A percentile compares a stretch with the other conserved stretches of the same genome.
phyloP scores from a whole-genome alignment of 1,284 basidiomycete genomes.

The Trichosporon faecale region DNA sequence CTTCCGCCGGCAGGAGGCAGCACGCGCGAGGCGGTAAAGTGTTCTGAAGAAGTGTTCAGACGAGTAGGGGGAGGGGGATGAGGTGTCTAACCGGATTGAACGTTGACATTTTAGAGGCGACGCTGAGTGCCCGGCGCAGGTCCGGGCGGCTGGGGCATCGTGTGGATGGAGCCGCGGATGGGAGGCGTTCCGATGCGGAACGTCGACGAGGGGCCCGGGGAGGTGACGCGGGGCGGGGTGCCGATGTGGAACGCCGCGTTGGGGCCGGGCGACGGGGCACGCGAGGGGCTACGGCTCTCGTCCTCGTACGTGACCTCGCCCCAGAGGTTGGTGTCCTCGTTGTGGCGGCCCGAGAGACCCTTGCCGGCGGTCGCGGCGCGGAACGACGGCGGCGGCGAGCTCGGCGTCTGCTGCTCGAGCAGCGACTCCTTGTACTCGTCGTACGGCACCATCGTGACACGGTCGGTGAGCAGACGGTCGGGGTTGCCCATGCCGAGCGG shows the following conservation, averaged over 20 bases:
- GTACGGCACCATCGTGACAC: slow-evolving; percentile 71
- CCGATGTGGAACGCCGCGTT: slow-evolving; percentile 11
- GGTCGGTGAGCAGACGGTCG: slow-evolving; percentile 55
- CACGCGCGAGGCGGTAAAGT: neutral
- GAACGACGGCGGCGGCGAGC: slow-evolving; percentile 47
- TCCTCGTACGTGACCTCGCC: slow-evolving; percentile 33
- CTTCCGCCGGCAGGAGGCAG: neutral
- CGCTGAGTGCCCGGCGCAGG: slow-evolving; percentile 9
- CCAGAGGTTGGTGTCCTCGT: slow-evolving; percentile 45
- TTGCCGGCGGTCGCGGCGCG: slow-evolving; percentile 37
- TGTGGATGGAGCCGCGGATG: slow-evolving; percentile 4
- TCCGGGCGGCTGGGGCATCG: neutral
- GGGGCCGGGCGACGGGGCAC: slow-evolving; percentile 21
- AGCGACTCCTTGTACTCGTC: slow-evolving; percentile 63
- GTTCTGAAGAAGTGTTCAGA: neutral
- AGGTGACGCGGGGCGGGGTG: slow-evolving; percentile 15
- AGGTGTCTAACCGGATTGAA: no score
- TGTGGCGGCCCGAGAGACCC: slow-evolving; percentile 38
- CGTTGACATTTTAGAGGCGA: neutral
- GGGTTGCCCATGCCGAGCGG: slow-evolving; percentile 65
- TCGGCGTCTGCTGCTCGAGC: slow-evolving; percentile 47
- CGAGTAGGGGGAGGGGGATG: neutral
- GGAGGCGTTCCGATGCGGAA: slow-evolving; percentile 16
- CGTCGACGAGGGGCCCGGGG: neutral
- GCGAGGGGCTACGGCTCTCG: slow-evolving; percentile 25